phyloP scores from a whole-genome alignment of 768 basidiomycete species.

The Mycena crocata region DNA sequence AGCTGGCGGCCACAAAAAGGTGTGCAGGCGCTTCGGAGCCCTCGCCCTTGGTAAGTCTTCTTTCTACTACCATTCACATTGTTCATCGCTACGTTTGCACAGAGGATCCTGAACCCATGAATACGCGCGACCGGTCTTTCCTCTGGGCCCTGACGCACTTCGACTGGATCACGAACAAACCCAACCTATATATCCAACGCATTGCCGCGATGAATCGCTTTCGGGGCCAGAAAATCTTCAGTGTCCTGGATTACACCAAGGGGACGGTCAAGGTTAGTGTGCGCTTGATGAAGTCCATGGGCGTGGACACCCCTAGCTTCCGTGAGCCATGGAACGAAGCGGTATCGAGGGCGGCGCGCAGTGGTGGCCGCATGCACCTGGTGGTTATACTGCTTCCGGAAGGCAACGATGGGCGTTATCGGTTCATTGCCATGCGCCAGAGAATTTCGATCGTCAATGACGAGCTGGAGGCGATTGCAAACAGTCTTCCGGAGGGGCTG shows the following conservation, averaged over 20 bases:
- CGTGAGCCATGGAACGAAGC: neutral
- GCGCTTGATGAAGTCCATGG: neutral
- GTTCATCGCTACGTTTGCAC: neutral
- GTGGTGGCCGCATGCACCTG: neutral
- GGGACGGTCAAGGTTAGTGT: neutral
- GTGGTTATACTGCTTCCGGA: neutral
- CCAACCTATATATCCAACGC: neutral
- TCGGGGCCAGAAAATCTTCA: neutral
- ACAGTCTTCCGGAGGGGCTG: neutral
- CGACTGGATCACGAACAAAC: constrained; percentile 1
- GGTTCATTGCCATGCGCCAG: neutral
- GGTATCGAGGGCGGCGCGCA: neutral
- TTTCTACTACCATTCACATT: neutral
- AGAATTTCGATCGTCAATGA: neutral
- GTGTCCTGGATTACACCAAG: neutral
- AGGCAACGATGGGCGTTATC: neutral
- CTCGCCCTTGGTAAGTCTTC: neutral
- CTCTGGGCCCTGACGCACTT: neutral
- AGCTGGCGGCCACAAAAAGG: neutral
- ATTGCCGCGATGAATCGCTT: neutral
- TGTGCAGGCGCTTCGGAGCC: neutral
- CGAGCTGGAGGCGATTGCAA: neutral
- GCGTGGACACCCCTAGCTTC: neutral
- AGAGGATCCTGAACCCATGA: neutral
- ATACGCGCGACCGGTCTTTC: constrained; percentile 1